Evolutionary conservation across 2,329 filamentous ascomycete species (phyloP).

Genomic region (Penicillium sp.): DNA sequence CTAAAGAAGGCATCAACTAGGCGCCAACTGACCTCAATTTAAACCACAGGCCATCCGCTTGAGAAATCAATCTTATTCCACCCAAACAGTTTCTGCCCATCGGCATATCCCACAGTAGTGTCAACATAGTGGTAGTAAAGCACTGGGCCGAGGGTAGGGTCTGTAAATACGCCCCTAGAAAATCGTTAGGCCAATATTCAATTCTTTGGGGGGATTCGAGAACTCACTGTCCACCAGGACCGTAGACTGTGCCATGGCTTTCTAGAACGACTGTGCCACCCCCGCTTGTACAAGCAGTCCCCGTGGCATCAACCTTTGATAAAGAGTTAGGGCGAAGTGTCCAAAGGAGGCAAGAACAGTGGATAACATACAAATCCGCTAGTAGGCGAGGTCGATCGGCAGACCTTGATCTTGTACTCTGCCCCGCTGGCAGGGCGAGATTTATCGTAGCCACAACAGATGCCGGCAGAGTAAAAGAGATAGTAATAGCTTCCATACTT

Average conservation of each 20-base stretch:
- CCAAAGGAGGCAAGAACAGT: not conserved
- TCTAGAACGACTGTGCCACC: constrained; percentile 63
- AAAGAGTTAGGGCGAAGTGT: not conserved
- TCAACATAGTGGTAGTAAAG: constrained; percentile 65
- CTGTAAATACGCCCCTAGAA: constrained; percentile 32
- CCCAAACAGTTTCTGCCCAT: constrained; percentile 49
- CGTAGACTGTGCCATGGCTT: constrained; percentile 62
- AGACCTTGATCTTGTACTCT: constrained; percentile 68
- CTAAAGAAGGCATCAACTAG: not conserved
- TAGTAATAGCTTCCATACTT: constrained; percentile 61
- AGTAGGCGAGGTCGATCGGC: constrained; percentile 55
- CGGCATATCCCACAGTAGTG: constrained; percentile 53
- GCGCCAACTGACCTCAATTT: not conserved
- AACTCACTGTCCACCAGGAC: constrained; percentile 65
- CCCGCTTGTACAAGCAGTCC: constrained; percentile 53
- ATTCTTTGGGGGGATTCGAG: not conserved
- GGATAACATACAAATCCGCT: constrained; percentile 52
- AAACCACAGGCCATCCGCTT: constrained; percentile 48
- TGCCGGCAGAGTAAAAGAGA: constrained; percentile 62
- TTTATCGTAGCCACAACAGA: constrained; percentile 60
- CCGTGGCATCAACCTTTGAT: constrained; percentile 51
- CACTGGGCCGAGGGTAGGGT: constrained; percentile 50
- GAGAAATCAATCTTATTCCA: constrained; percentile 49
- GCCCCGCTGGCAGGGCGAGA: constrained; percentile 53
- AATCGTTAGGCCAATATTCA: constrained; percentile 3